Evolutionary conservation across 2,329 filamentous ascomycete genomes (phyloP).

Genomic region (Fusarium concolor): DNA sequence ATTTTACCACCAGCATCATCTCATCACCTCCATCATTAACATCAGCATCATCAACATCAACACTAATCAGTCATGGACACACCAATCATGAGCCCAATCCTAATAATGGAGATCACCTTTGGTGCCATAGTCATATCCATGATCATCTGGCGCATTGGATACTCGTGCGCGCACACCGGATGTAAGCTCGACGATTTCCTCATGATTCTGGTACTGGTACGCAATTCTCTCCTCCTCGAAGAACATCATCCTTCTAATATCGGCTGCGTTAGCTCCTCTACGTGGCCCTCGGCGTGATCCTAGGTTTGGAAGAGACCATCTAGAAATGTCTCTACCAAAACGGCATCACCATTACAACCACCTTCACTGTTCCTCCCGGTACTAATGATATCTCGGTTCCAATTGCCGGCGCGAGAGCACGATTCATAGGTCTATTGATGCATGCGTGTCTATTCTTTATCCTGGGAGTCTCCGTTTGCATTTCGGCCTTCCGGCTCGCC

Average conservation of each 20-base stretch:
- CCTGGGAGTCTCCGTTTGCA: slow-evolving; percentile 64
- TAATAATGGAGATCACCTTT: background rate
- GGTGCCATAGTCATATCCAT: background rate
- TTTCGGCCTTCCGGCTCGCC: slow-evolving; percentile 64
- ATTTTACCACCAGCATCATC: too few species aligned
- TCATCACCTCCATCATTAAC: too few species aligned
- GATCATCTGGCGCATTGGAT: background rate
- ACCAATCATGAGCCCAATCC: background rate
- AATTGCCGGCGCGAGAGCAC: slow-evolving; percentile 62
- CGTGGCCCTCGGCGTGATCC: slow-evolving; percentile 60
- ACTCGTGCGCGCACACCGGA: slow-evolving; percentile 21
- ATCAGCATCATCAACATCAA: background rate
- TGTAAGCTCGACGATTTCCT: slow-evolving; percentile 53
- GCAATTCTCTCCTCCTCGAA: slow-evolving; percentile 54
- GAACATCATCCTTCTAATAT: slow-evolving; percentile 49
- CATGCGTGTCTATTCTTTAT: slow-evolving; percentile 63
- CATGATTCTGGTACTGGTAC: slow-evolving; percentile 51
- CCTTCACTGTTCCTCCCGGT: slow-evolving; percentile 54
- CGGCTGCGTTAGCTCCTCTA: slow-evolving; percentile 57
- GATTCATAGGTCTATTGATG: slow-evolving; percentile 63
- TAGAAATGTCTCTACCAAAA: slow-evolving; percentile 64
- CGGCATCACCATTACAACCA: slow-evolving; percentile 62
- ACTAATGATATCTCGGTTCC: slow-evolving; percentile 56
- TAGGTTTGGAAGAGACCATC: slow-evolving; percentile 55
- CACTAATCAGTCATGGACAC: background rate